Percentiles rank a stretch among this genome's conserved stretches.
These are phyloP conservation scores for Serendipita sp. DNA, from an alignment of 768 basidiomycete genomes.

Conservation along the genomic window DNA sequence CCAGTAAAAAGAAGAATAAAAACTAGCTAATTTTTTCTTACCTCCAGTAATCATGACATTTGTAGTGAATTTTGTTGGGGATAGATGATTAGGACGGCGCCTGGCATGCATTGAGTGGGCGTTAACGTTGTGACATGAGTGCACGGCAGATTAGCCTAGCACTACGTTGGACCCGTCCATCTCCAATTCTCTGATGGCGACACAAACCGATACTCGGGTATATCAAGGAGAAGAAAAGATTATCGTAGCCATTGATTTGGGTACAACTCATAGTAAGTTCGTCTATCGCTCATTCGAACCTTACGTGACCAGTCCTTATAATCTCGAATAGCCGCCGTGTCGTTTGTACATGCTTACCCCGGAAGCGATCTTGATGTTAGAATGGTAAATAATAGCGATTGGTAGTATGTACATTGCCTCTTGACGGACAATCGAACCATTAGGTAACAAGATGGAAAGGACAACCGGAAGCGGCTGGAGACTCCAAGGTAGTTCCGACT, in stretches of 20 bases:
- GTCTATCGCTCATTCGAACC: no score
- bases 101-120: no score
- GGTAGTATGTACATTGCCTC: neutral
- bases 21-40: no score
- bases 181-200: no score
- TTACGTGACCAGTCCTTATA: no score
- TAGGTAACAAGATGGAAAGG: constrained; percentile 6
- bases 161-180: no score
- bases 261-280: neutral
- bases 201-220: neutral
- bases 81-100: no score
- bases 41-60: no score
- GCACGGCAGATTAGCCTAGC: no score
- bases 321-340: neutral
- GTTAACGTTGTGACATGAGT: no score
- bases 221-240: neutral
- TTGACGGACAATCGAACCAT: neutral
- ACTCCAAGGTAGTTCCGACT: neutral
- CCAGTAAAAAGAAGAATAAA: no score
- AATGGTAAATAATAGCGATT: neutral
- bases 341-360: neutral
- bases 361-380: neutral
- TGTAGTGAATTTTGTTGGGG: no score
- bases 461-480: constrained; percentile 1
- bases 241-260: constrained; percentile 4